Base-by-base conservation (phyloP, 352 stramenopile species). In the Globisporangium paddicum region DNA sequence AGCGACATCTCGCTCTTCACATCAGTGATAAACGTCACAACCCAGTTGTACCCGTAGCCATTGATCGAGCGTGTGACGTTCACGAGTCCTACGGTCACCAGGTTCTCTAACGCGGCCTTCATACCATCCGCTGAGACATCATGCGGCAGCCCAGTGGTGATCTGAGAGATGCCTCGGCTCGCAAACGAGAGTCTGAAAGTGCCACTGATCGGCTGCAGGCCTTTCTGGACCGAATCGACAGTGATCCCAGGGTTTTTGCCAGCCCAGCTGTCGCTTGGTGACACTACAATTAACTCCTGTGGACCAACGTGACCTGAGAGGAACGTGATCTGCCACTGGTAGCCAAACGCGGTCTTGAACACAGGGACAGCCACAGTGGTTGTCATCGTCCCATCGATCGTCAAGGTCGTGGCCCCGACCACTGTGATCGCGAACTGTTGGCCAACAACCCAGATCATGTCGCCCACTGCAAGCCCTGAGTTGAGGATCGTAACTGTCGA, bases 41-140 rank as follows among this genome's bases (percentile, higher is more conserved):
- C 65, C 88, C 96, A 99, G 60, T 98, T 98, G 73, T 90, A 96
- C 0, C 96, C 96, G 68, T 97, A 98, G 35, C 96, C 96, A 60
- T 99, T 99, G 2, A 37, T 4, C 13, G 79, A 87, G 3, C 90
- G 72, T 2, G 70, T 84, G 3, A 99, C 94, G 32, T 86, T 74
- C 3, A 99, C 95, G 47, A 88, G 71, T 13, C 87, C 81, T 56
- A 99, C 79, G 0, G 89, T 95, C 42, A 87, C 67, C 2, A 99
- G 74, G 25, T 65, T 76, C 69, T 99, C 90, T 6, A 99, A 60
- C 3, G 93, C 87, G 23, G 62, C 67, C 60, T 98, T 86, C 62
- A 99, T 67, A 0, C 73, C 73, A 10, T 44, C 47, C 5, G 87
- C 91, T n/a, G 85, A 86, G n/a, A 88, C 77, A 62, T 99, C 87